Evolutionary conservation across 1,139 yeast genomes (phyloP).

Genomic region (Pichia sp.): DNA sequence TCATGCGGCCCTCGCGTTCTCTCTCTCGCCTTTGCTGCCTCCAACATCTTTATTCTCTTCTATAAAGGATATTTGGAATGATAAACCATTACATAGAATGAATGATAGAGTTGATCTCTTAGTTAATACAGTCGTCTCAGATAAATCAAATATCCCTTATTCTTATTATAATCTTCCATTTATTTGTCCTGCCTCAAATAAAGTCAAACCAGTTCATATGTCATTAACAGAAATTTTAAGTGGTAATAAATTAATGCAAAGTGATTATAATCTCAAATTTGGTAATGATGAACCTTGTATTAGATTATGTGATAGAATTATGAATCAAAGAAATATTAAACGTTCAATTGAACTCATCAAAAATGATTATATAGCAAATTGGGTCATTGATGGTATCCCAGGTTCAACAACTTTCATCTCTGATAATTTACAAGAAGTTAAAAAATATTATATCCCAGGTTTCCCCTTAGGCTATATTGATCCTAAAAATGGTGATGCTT

Average conservation of each 20-base stretch:
- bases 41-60: constrained; percentile 4
- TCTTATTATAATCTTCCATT: constrained; percentile 74
- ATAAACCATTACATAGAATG: constrained; percentile 26
- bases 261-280: constrained; percentile 58
- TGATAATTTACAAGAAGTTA: constrained; percentile 39
- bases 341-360: constrained; percentile 58
- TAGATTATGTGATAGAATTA: constrained; percentile 57
- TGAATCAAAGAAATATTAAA: constrained; percentile 41
- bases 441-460: constrained; percentile 77
- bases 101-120: constrained; percentile 64
- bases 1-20: neutral
- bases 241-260: constrained; percentile 76
- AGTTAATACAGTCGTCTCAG: constrained; percentile 76
- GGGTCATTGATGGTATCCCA: constrained; percentile 81
- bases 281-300: constrained; percentile 60
- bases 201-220: constrained; percentile 53
- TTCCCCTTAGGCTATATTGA: constrained; percentile 73
- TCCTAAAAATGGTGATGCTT: constrained; percentile 39
- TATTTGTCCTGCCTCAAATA: constrained; percentile 62
- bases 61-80: constrained; percentile 21
- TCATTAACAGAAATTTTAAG: constrained; percentile 71
- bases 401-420: constrained; percentile 83
- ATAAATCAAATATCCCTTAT: constrained; percentile 68
- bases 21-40: neutral
- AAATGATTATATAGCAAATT: constrained; percentile 71